A percentile compares a stretch with the other conserved stretches of the same genome.
Evolutionary conservation across 2,329 filamentous ascomycete species (phyloP).

Genomic region (Neurospora sp.): DNA sequence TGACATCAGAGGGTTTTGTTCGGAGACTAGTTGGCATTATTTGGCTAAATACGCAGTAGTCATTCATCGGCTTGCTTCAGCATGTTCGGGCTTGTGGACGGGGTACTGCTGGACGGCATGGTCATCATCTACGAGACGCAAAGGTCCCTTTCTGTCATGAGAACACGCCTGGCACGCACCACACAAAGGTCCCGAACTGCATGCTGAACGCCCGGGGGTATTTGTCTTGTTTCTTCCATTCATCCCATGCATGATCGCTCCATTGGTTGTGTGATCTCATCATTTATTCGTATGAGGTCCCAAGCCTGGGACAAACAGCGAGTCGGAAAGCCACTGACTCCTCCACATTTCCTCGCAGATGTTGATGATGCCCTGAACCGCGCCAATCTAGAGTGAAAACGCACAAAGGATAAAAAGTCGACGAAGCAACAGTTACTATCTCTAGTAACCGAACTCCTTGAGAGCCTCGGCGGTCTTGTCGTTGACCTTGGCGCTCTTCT

Average conservation of each 20-base stretch:
- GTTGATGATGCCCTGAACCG: slow-evolving; percentile 40
- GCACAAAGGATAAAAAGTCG: slow-evolving; percentile 37
- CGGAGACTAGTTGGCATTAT: background rate
- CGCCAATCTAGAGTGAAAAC: slow-evolving; percentile 44
- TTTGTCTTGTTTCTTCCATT: slow-evolving; percentile 18
- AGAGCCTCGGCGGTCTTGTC: slow-evolving; percentile 82
- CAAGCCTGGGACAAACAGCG: slow-evolving; percentile 20
- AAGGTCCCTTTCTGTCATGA: slow-evolving; percentile 6
- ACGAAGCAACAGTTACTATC: slow-evolving; percentile 15
- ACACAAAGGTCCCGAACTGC: slow-evolving; percentile 12
- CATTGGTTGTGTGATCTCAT: slow-evolving; percentile 21
- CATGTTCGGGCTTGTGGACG: background rate
- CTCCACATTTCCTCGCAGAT: slow-evolving; percentile 36
- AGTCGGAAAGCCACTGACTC: slow-evolving; percentile 20
- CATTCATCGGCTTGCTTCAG: background rate
- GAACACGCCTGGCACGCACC: slow-evolving; percentile 13
- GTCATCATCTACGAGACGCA: background rate
- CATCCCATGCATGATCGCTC: slow-evolving; percentile 22
- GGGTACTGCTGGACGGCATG: background rate
- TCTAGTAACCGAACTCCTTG: slow-evolving; percentile 83
- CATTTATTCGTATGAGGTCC: slow-evolving; percentile 21
- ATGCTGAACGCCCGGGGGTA: slow-evolving; percentile 14
- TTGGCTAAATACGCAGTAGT: background rate
- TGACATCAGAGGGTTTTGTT: background rate
- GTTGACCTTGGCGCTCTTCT: slow-evolving; percentile 85